Evolutionary conservation across 768 basidiomycete genomes (phyloP).

Genomic region (Auricularia heimuer): DNA sequence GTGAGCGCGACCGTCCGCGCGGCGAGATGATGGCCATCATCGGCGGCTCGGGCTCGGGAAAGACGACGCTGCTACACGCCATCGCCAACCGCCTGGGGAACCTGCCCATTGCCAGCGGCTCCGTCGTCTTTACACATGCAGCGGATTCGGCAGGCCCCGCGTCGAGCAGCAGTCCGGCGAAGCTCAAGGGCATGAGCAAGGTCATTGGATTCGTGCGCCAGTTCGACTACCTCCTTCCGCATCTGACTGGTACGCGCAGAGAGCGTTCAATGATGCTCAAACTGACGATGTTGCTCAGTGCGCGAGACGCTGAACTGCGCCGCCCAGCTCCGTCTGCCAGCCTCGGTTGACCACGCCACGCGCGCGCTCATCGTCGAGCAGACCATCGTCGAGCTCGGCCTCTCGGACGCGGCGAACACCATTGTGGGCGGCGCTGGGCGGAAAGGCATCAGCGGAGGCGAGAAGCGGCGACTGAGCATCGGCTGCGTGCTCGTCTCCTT

Average conservation of each 20-base stretch:
- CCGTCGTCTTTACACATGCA: neutral
- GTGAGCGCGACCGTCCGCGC: neutral
- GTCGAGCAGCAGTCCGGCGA: neutral
- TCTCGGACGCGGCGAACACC: conserved; percentile 32
- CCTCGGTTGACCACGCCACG: conserved; percentile 19
- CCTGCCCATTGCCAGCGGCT: neutral
- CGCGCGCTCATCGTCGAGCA: conserved; percentile 30
- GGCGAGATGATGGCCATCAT: conserved; percentile 3
- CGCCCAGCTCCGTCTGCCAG: conserved; percentile 28
- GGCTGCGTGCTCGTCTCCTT: conserved; percentile 36
- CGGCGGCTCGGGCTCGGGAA: neutral
- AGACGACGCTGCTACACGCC: conserved; percentile 1
- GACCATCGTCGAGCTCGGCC: conserved; percentile 33
- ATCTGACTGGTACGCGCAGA: conserved; percentile 23
- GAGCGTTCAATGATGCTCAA: neutral
- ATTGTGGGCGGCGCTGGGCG: conserved; percentile 32
- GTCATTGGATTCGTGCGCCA: conserved; percentile 32
- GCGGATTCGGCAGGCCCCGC: neutral
- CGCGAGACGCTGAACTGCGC: conserved; percentile 31
- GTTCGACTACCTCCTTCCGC: conserved; percentile 29
- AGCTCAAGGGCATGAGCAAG: neutral
- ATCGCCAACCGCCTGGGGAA: neutral
- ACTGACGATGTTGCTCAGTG: conserved; percentile 15
- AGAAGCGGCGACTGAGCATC: conserved; percentile 33
- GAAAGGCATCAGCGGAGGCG: conserved; percentile 42